Conservation (phyloP, 805 yeast species). For the Debaryomyces hansenii region DNA sequence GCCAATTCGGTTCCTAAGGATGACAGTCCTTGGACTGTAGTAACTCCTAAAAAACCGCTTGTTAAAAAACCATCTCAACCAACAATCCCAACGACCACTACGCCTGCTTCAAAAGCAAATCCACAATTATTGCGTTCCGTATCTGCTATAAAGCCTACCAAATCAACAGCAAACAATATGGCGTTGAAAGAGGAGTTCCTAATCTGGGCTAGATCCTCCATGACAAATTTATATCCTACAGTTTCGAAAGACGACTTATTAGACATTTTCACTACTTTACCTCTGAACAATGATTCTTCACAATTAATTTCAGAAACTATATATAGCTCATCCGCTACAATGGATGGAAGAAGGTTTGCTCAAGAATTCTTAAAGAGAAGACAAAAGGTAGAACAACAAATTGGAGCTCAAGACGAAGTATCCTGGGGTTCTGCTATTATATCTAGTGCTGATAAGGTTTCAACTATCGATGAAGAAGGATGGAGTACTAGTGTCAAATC, state of each 20-base stretch:
- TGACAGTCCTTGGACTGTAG: conserved; percentile 45
- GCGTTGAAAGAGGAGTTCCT: conserved; percentile 56
- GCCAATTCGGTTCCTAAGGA: conserved; percentile 29
- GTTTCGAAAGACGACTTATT: conserved; percentile 79
- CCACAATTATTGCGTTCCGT: conserved; percentile 40
- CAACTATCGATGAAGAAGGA: conserved; percentile 44
- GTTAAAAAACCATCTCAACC: conserved; percentile 21
- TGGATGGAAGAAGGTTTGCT: conserved; percentile 96
- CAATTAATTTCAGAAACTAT: conserved; percentile 92
- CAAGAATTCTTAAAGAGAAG: conserved; percentile 82
- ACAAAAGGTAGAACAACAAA: conserved; percentile 62
- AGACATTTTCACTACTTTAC: conserved; percentile 77
- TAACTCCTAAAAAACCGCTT: conserved; percentile 39
- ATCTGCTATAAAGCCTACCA: conserved; percentile 31
- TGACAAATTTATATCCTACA: conserved; percentile 67
- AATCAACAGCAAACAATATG: conserved; percentile 19
- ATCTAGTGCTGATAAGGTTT: conserved; percentile 38
- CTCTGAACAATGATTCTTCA: conserved; percentile 67
- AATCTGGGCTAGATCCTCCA: conserved; percentile 68
- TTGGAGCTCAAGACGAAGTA: conserved; percentile 40
- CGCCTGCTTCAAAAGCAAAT: conserved; percentile 20
- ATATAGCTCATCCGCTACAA: conserved; percentile 80
- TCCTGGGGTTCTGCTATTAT: conserved; percentile 75
- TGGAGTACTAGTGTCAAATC: conserved; percentile 44
- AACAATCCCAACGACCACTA: conserved; percentile 13